Base-by-base conservation (phyloP, 2,329 filamentous ascomycete genomes). In the Neopestalotiopsis sp. region DNA sequence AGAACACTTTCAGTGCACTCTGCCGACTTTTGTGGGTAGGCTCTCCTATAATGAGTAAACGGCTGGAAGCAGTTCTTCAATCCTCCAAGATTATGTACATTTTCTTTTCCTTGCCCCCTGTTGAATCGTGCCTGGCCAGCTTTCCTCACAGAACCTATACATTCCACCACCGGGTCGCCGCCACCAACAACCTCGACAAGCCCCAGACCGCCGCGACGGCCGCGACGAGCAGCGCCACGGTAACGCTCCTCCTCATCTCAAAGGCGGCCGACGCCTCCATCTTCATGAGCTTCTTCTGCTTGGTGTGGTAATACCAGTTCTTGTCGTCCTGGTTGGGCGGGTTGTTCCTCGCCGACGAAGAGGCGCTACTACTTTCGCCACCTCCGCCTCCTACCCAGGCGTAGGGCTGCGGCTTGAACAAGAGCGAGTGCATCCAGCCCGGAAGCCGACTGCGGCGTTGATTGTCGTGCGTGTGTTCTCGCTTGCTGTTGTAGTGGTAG, bases 201-300 rank as follows among this genome's bases (percentile, higher is more conserved):
- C 67, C 75, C 79, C 78, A 81, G 9, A n/a, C 63, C 1, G 20
- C 14, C 13, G 24, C 28, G 14, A 34, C 30, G 28, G 42, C 63
- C 45, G 38, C 72, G 20, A 84, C 74, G 9, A 80, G 81, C 74
- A 92, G 75, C 1, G 78, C 81, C 4, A 85, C 75, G 30, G 91
- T 79, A n/a, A 92, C 84, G 24, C 80, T 81, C 12, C 82, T 80
- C 30, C 88, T 84, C 76, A 91, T 82, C 75, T 87, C 85, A 71
- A 92, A 89, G 3, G 90, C 90, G 74, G 92, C 89, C 3, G 83
- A 83, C 17, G 90, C 84, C 76, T 92, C 88, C 82, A 90, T 81
- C 75, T 81, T 86, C 74, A 90, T 84, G 66, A 92, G 81, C 76
- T 90, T 89, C 69, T 86, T 82, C 78, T 89, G 86, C 76, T 88